Evolutionary conservation across 495 filamentous ascomycete genomes (phyloP).

Genomic region (Daldinia caldariorum): DNA sequence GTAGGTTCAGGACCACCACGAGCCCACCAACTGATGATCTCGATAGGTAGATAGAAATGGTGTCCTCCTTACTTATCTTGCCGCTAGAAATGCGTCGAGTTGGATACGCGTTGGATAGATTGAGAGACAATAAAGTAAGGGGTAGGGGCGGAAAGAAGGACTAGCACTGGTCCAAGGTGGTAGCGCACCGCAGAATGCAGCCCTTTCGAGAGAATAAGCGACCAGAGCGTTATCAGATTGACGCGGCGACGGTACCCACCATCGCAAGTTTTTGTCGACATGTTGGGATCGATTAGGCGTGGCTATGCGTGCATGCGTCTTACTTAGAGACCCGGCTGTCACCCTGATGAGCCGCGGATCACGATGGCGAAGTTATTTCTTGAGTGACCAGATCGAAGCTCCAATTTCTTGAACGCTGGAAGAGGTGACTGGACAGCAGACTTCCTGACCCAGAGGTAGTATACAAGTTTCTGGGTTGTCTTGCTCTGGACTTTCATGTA

Average conservation of each 20-base stretch:
- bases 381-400: constrained; percentile 74
- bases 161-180: constrained; percentile 20
- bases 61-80: constrained; percentile 18
- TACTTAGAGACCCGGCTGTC: constrained; percentile 17
- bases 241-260: constrained; percentile 23
- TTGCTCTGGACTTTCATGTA: constrained; percentile 74
- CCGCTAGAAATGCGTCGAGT: constrained; percentile 19
- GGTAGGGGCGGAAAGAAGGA: constrained; percentile 18
- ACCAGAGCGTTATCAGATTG: constrained; percentile 12
- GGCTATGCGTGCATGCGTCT: not conserved
- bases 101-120: constrained; percentile 13
- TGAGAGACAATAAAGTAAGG: constrained; percentile 17
- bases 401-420: constrained; percentile 65
- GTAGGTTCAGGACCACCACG: constrained; percentile 21
- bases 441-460: constrained; percentile 78
- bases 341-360: constrained; percentile 50
- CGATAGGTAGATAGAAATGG: constrained; percentile 17
- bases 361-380: constrained; percentile 92
- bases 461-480: constrained; percentile 82
- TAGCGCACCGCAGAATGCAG: constrained; percentile 17
- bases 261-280: constrained; percentile 12
- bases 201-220: constrained; percentile 14
- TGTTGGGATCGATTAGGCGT: constrained; percentile 1
- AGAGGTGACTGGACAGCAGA: constrained; percentile 33
- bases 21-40: constrained; percentile 31